These are phyloP conservation scores for Colletotrichum kahawae DNA, from an alignment of 2,329 filamentous ascomycete genomes.

Conservation along the genomic window DNA sequence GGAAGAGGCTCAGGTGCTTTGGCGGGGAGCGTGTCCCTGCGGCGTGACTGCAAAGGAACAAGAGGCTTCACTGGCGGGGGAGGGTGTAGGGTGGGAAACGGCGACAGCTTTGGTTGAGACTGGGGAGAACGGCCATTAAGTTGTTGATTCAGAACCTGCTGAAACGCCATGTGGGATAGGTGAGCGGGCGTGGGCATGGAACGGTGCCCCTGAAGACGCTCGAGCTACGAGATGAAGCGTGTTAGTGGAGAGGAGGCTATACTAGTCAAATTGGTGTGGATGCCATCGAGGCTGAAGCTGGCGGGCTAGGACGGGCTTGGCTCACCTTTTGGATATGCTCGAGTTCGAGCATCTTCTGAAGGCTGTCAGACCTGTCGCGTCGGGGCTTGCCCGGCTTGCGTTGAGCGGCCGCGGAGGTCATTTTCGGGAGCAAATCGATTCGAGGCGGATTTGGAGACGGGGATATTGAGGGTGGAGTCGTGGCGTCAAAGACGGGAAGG, in stretches of 20 bases:
- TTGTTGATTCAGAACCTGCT: constrained; percentile 17
- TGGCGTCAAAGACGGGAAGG: constrained; percentile 1
- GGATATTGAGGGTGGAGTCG: background rate
- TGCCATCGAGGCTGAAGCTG: background rate
- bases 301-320: background rate
- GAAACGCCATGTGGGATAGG: constrained; percentile 17
- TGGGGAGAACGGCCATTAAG: constrained; percentile 2
- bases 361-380: constrained; percentile 36
- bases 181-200: constrained; percentile 9
- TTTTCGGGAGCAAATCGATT: background rate
- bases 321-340: constrained; percentile 64
- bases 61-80: constrained; percentile 3
- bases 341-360: constrained; percentile 64
- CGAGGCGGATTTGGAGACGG: background rate
- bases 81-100: constrained; percentile 10
- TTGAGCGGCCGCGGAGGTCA: constrained; percentile 2
- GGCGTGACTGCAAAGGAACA: constrained; percentile 18
- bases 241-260: constrained; percentile 14
- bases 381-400: background rate
- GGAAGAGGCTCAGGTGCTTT: background rate
- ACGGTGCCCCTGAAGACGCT: constrained; percentile 21
- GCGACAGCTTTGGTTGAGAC: constrained; percentile 1
- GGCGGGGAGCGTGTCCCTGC: constrained; percentile 4
- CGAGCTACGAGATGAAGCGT: constrained; percentile 18
- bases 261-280: constrained; percentile 7